Conservation (phyloP, 441 rosid species). For the Daphne laureola region DNA sequence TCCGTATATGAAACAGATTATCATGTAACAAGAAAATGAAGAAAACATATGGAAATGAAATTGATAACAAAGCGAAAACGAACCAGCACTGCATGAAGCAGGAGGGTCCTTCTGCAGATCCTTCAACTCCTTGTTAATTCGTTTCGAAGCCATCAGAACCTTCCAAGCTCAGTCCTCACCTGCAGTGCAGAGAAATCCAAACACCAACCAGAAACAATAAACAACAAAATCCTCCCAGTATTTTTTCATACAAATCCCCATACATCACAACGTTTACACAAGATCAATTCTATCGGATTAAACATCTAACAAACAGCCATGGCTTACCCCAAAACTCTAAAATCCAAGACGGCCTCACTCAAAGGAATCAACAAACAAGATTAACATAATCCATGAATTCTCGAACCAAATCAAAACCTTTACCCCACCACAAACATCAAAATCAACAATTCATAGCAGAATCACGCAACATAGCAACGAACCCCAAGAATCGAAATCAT, state of each 20-base stretch:
- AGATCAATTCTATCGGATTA: too few relatives aligned
- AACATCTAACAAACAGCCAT: too few relatives aligned
- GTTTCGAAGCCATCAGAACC: constrained; percentile 56
- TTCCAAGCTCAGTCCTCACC: not conserved
- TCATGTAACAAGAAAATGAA: not conserved
- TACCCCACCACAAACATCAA: not conserved
- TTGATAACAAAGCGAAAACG: constrained; percentile 9
- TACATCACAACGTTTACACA: too few relatives aligned
- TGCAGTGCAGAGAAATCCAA: not conserved
- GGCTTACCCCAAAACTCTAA: too few relatives aligned
- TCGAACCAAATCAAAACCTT: too few relatives aligned
- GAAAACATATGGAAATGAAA: not conserved
- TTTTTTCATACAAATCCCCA: too few relatives aligned
- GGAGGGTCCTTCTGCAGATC: constrained; percentile 93
- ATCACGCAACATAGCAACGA: not conserved
- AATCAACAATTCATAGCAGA: not conserved
- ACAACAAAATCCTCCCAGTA: not conserved
- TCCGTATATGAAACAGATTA: not conserved
- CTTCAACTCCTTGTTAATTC: constrained; percentile 87
- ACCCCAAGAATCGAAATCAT: not conserved
- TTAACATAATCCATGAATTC: not conserved
- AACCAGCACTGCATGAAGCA: constrained; percentile 88
- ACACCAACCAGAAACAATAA: not conserved
- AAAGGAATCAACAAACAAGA: not conserved
- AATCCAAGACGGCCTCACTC: too few relatives aligned